A percentile compares a stretch with the other conserved stretches of the same genome.
These are phyloP conservation scores for Pichia cactophila DNA, from an alignment of 1,139 yeast genomes.

Conservation along the genomic window DNA sequence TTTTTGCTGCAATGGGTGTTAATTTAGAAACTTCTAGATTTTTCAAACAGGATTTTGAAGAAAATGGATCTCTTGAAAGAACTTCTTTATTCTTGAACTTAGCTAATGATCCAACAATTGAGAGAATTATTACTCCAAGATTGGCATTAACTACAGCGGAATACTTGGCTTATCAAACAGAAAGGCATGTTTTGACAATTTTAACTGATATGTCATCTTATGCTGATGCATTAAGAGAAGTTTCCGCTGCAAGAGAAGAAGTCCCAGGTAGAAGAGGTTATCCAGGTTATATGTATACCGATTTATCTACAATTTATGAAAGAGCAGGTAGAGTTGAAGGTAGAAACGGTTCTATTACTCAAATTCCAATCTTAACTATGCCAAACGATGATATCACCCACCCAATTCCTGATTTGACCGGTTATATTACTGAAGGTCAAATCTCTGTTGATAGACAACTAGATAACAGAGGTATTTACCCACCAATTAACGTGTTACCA, in stretches of 20 bases:
- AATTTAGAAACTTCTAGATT: constrained; percentile 86
- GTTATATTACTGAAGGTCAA: constrained; percentile 98
- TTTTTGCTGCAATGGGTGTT: constrained; percentile 98
- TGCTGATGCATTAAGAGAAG: constrained; percentile 99
- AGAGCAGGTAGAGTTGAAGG: constrained; percentile 99
- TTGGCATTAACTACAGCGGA: constrained; percentile 99
- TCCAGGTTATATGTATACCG: constrained; percentile 99
- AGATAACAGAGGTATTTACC: constrained; percentile 92
- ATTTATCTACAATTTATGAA: constrained; percentile 96
- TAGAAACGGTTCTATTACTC: constrained; percentile 98
- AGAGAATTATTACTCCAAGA: constrained; percentile 98
- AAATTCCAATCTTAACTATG: constrained; percentile 97
- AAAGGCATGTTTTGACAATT: constrained; percentile 96
- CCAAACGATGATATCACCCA: constrained; percentile 99
- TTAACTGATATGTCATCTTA: constrained; percentile 98
- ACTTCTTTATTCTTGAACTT: constrained; percentile 91
- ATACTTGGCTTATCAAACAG: constrained; percentile 97
- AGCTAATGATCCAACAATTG: constrained; percentile 99
- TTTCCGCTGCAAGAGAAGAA: constrained; percentile 99
- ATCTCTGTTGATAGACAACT: constrained; percentile 95
- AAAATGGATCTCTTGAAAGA: constrained; percentile 96
- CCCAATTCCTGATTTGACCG: constrained; percentile 99
- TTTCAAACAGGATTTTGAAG: constrained; percentile 98
- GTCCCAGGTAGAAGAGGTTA: constrained; percentile 99
- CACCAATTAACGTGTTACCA: constrained; percentile 97